Evolutionary conservation across 352 stramenopile species (phyloP).

Genomic region (Pythium aphanidermatum): DNA sequence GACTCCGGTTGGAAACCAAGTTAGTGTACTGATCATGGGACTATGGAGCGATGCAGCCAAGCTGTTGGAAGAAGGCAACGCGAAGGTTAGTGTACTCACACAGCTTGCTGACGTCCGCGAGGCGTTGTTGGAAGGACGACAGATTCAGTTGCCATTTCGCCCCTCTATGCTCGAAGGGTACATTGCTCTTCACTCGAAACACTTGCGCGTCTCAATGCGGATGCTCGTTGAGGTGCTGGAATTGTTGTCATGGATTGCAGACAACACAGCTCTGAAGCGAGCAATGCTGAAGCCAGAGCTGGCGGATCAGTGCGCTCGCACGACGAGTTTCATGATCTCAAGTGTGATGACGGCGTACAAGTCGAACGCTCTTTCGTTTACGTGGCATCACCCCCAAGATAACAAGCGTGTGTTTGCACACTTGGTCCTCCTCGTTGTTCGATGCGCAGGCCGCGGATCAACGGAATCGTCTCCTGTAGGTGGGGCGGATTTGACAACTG

Average conservation of each 20-base stretch:
- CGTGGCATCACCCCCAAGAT: constrained; percentile 45
- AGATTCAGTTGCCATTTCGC: constrained; percentile 21
- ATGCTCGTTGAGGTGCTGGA: constrained; percentile 60
- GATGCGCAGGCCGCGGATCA: constrained; percentile 30
- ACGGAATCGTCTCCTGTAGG: constrained; percentile 25
- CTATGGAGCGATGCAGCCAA: constrained; percentile 69
- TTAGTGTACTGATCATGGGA: constrained; percentile 51
- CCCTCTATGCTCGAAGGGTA: constrained; percentile 27
- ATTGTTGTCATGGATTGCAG: constrained; percentile 53
- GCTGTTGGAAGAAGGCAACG: constrained; percentile 57
- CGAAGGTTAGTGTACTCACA: constrained; percentile 51
- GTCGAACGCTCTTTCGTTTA: constrained; percentile 39
- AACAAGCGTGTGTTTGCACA: constrained; percentile 51
- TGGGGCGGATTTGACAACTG: no score
- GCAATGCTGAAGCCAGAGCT: constrained; percentile 51
- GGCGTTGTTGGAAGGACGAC: constrained; percentile 13
- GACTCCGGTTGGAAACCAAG: constrained; percentile 23
- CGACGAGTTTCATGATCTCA: constrained; percentile 50
- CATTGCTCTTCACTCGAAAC: constrained; percentile 66
- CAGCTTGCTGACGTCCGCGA: constrained; percentile 61
- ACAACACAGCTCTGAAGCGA: constrained; percentile 33
- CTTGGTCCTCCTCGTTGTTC: constrained; percentile 52
- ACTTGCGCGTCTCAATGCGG: constrained; percentile 54
- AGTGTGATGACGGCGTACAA: constrained; percentile 38
- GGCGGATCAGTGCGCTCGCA: constrained; percentile 55